Conservation (phyloP, 2,329 filamentous ascomycete genomes). For the Pseudogymnoascus sp. region DNA sequence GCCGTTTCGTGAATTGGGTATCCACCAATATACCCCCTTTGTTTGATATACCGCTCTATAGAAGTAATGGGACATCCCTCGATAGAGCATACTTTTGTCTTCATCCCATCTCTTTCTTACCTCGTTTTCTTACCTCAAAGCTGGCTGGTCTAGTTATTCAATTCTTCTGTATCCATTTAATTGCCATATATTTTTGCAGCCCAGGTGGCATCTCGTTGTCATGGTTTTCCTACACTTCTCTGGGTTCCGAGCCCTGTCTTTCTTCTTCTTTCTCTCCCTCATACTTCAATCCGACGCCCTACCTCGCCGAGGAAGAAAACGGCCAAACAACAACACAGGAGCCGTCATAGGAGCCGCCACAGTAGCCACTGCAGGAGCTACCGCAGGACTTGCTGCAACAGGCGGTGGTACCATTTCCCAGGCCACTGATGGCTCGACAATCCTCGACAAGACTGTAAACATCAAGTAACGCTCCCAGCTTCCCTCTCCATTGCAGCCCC, state of each 20-base stretch:
- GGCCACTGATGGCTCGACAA: slow-evolving; percentile 49
- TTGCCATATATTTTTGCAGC: background rate
- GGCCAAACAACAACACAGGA: slow-evolving; percentile 7
- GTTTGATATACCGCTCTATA: slow-evolving; percentile 2
- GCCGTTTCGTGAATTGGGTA: background rate
- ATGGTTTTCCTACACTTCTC: slow-evolving; percentile 7
- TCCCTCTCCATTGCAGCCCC: background rate
- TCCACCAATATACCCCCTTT: background rate
- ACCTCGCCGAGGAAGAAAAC: background rate
- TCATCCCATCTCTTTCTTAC: background rate
- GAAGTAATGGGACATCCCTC: background rate
- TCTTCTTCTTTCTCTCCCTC: slow-evolving; percentile 5
- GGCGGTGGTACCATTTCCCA: slow-evolving; percentile 28
- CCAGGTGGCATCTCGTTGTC: background rate
- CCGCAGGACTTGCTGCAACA: slow-evolving; percentile 1
- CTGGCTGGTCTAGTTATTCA: background rate
- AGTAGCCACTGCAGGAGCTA: background rate
- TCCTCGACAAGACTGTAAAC: slow-evolving; percentile 48
- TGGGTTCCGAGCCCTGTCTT: background rate
- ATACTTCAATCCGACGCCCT: slow-evolving; percentile 6
- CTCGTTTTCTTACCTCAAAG: background rate
- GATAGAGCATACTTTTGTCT: background rate
- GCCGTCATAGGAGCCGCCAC: background rate
- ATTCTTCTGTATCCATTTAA: background rate
- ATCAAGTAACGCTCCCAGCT: slow-evolving; percentile 42